Conservation (phyloP, 129 eudicot genomes). For the Cynara cardunculus region DNA sequence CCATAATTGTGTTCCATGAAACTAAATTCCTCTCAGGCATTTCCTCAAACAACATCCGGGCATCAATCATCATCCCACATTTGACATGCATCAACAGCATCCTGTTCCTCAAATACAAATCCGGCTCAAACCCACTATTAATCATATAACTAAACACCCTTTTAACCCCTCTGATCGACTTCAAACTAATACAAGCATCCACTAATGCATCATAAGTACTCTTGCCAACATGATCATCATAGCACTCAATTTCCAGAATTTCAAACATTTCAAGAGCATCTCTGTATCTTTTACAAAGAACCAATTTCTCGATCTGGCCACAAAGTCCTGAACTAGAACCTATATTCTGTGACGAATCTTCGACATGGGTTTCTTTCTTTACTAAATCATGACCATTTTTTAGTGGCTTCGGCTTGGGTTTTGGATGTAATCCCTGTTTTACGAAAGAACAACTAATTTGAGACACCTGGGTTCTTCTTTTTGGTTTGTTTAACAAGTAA, state of each 20-base stretch:
- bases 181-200: conserved; percentile 69
- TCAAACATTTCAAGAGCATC: conserved; percentile 85
- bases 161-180: conserved; percentile 74
- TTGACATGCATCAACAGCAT: conserved; percentile 80
- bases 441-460: conserved; percentile 35
- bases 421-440: conserved; percentile 47
- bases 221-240: conserved; percentile 41
- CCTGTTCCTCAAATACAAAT: conserved; percentile 78
- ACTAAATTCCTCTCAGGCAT: conserved; percentile 72
- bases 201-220: conserved; percentile 77
- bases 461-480: conserved; percentile 25
- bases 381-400: conserved; percentile 7
- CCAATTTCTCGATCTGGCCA: conserved; percentile 80
- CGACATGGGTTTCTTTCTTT: conserved; percentile 20
- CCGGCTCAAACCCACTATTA: conserved; percentile 49
- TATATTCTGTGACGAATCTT: conserved; percentile 2
- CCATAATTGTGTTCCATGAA: conserved; percentile 78
- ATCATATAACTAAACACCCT: conserved; percentile 54
- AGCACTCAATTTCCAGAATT: conserved; percentile 49
- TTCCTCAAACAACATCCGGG: conserved; percentile 58
- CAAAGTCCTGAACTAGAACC: conserved; percentile 43
- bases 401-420: conserved; percentile 49
- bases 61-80: conserved; percentile 89
- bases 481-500: conserved; percentile 16
- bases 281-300: conserved; percentile 41